phyloP scores from a whole-genome alignment of 2,329 filamentous ascomycete species.

The Curvularia hawaiiensis region DNA sequence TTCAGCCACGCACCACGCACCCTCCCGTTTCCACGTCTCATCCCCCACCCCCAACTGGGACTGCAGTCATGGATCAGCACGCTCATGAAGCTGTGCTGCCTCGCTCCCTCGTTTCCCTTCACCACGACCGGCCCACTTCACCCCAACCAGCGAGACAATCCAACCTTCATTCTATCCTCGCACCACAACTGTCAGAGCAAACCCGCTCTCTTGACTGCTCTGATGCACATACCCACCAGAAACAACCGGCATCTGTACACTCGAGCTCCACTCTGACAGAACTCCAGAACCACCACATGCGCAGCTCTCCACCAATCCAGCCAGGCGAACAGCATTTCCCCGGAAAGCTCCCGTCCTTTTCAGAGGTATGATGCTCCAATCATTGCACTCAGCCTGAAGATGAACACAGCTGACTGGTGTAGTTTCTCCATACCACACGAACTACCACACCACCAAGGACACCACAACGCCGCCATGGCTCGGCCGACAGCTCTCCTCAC shows the following conservation, averaged over 20 bases:
- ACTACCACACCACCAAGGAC: conserved; percentile 43
- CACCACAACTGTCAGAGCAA: neutral
- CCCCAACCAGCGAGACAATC: neutral
- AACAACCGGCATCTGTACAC: neutral
- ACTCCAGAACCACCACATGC: conserved; percentile 35
- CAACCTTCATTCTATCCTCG: neutral
- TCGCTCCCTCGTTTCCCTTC: neutral
- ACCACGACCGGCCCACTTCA: neutral
- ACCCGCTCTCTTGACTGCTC: neutral
- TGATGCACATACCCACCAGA: neutral
- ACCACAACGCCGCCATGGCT: conserved; percentile 35
- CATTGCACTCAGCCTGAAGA: neutral
- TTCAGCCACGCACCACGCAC: neutral
- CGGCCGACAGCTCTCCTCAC: conserved; percentile 36
- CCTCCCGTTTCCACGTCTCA: neutral
- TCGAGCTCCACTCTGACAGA: conserved; percentile 17
- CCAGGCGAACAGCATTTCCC: conserved; percentile 35
- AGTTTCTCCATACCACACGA: conserved; percentile 37
- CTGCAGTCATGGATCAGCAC: neutral
- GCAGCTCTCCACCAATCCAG: conserved; percentile 43
- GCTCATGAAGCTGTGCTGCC: neutral
- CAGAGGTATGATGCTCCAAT: conserved; percentile 31
- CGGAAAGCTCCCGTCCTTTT: conserved; percentile 39
- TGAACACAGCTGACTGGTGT: conserved; percentile 12
- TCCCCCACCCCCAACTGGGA: neutral